Evolutionary conservation across 2,329 filamentous ascomycete genomes (phyloP).

Genomic region (Pseudogymnoascus sp.): DNA sequence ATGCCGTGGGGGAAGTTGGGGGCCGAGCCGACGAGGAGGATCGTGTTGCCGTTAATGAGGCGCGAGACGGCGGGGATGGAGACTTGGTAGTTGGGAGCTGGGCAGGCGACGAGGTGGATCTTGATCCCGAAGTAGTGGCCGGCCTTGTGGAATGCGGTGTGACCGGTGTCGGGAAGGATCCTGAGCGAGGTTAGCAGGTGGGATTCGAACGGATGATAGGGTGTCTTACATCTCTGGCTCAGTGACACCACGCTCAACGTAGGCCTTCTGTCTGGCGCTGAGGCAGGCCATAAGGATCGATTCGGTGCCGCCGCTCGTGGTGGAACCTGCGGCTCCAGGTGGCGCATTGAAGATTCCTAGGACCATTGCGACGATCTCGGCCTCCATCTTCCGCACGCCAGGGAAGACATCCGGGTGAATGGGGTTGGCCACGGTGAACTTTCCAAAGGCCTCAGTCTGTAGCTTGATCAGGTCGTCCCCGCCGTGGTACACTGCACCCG

Average conservation of each 20-base stretch:
- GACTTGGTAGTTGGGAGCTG: constrained; percentile 77
- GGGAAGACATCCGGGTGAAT: constrained; percentile 98
- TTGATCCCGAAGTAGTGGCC: constrained; percentile 96
- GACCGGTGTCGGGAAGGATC: constrained; percentile 89
- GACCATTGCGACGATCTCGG: constrained; percentile 94
- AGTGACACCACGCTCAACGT: constrained; percentile 74
- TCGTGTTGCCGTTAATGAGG: constrained; percentile 87
- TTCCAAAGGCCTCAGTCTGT: constrained; percentile 86
- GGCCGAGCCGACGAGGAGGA: constrained; percentile 86
- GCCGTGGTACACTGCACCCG: constrained; percentile 92
- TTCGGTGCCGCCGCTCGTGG: constrained; percentile 89
- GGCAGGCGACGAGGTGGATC: constrained; percentile 78
- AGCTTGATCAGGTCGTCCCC: constrained; percentile 73
- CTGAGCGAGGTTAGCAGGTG: constrained; percentile 37
- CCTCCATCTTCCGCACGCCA: constrained; percentile 97
- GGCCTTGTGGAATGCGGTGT: constrained; percentile 95
- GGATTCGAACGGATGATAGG: background rate
- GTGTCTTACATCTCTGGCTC: constrained; percentile 81
- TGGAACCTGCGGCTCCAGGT: constrained; percentile 74
- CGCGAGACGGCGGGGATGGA: constrained; percentile 69
- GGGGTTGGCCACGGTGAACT: constrained; percentile 91
- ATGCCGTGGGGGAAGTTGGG: constrained; percentile 98
- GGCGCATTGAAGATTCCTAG: constrained; percentile 84
- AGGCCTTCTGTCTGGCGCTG: constrained; percentile 82
- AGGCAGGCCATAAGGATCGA: constrained; percentile 95